Evolutionary conservation across 306 rosid species (phyloP).

Genomic region (Cicer pinnatifidum): DNA sequence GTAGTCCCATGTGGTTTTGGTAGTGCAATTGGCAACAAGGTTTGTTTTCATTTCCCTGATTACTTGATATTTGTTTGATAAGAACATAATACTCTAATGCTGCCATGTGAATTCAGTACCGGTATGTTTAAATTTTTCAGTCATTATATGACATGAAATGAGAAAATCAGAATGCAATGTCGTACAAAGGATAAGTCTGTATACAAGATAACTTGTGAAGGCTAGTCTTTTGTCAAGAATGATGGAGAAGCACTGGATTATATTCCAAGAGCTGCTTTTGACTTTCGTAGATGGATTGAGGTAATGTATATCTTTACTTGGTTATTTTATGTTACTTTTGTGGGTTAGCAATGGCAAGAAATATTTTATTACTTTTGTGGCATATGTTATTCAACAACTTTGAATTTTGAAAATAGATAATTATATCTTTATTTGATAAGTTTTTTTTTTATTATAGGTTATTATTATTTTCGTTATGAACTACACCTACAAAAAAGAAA

Average conservation of each 20-base stretch:
- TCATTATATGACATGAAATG: no score
- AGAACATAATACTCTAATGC: no score
- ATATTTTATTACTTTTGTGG: no score
- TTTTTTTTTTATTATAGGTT: no score
- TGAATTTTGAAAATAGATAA: no score
- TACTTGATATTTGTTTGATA: not conserved
- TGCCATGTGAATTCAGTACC: no score
- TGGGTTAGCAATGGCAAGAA: slow-evolving; percentile 1
- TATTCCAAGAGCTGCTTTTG: slow-evolving; percentile 75
- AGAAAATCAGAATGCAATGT: no score
- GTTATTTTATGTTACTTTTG: slow-evolving; percentile 6
- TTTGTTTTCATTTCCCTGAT: slow-evolving; percentile 51
- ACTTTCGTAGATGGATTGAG: slow-evolving; percentile 98
- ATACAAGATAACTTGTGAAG: slow-evolving; percentile 74
- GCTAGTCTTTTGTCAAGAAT: slow-evolving; percentile 65
- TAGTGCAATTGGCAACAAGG: slow-evolving; percentile 98
- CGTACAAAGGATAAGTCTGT: slow-evolving; percentile 62
- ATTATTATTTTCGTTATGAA: no score
- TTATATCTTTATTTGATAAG: no score
- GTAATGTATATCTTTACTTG: slow-evolving; percentile 50
- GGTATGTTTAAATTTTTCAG: no score
- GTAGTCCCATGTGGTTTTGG: slow-evolving; percentile 99
- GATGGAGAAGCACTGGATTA: slow-evolving; percentile 60
- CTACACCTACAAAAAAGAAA: no score
- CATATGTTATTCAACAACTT: no score